Evolutionary conservation across 768 basidiomycete species (phyloP).

Genomic region (Lactarius trivialis): DNA sequence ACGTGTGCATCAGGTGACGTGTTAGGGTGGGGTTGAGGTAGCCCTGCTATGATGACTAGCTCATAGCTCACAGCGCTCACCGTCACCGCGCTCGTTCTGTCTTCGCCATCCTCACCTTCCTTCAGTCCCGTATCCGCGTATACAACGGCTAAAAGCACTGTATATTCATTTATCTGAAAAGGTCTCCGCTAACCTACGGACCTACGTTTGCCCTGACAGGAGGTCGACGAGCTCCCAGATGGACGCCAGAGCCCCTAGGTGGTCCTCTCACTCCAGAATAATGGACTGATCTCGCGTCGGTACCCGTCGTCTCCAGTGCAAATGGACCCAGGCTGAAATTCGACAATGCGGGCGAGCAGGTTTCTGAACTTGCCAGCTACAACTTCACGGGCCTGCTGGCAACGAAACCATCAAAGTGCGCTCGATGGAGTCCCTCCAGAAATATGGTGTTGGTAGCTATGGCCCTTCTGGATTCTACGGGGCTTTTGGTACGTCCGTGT

Average conservation of each 20-base stretch:
- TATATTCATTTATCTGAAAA: conserved; percentile 81
- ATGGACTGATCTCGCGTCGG: conserved; percentile 55
- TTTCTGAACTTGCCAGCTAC: too few relatives aligned
- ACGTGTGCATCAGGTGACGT: too few relatives aligned
- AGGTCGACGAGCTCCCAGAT: conserved; percentile 94
- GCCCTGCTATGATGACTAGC: too few relatives aligned
- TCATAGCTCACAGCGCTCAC: too few relatives aligned
- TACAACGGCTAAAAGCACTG: conserved; percentile 81
- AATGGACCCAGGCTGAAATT: conserved; percentile 45
- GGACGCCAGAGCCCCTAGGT: conserved; percentile 79
- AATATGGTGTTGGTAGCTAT: conserved; percentile 87
- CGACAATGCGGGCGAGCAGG: too few relatives aligned
- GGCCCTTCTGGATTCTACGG: conserved; percentile 98
- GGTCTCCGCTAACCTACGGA: conserved; percentile 31
- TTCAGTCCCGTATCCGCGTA: conserved; percentile 76
- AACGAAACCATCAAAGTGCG: too few relatives aligned
- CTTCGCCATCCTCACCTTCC: conserved; percentile 53
- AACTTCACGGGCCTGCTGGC: too few relatives aligned
- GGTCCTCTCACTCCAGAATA: conserved; percentile 54
- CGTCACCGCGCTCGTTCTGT: too few relatives aligned
- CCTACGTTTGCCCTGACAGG: conserved; percentile 40
- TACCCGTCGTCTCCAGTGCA: conserved; percentile 74
- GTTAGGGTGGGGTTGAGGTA: too few relatives aligned
- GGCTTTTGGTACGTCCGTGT: conserved; percentile 63
- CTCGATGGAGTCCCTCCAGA: conserved; percentile 77